A percentile compares a stretch with the other conserved stretches of the same genome.
phyloP scores from a whole-genome alignment of 169 alveolate species.

The Babesia ovis region DNA sequence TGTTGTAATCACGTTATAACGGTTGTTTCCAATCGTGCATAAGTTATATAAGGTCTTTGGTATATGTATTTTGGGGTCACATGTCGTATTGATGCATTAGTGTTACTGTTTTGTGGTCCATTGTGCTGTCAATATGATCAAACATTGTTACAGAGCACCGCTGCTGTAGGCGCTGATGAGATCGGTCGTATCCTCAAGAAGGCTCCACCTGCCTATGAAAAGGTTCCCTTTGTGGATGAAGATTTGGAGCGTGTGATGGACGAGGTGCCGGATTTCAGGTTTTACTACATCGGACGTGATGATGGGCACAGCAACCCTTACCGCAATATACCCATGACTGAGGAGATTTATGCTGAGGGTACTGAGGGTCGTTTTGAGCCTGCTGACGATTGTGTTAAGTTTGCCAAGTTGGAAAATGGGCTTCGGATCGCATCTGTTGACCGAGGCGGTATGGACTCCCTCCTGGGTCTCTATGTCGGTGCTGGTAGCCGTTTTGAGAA shows the following conservation, averaged over 20 bases:
- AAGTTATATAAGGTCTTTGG: too few relatives aligned
- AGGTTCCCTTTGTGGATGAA: conserved; percentile 77
- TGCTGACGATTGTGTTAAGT: conserved; percentile 74
- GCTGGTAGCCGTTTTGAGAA: conserved; percentile 83
- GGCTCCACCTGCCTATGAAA: conserved; percentile 64
- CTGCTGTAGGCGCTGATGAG: conserved; percentile 16
- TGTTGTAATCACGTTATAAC: too few relatives aligned
- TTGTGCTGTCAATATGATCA: too few relatives aligned
- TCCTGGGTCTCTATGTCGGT: conserved; percentile 76
- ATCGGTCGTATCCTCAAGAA: conserved; percentile 47
- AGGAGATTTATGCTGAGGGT: conserved; percentile 66
- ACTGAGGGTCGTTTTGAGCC: conserved; percentile 69
- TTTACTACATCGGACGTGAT: conserved; percentile 74
- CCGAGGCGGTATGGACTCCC: conserved; percentile 56
- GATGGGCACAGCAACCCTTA: conserved; percentile 72
- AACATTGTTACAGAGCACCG: conserved; percentile 27
- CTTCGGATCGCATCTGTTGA: conserved; percentile 78
- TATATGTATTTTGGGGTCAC: too few relatives aligned
- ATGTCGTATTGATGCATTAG: too few relatives aligned
- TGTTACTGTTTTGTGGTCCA: not conserved
- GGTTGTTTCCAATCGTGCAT: too few relatives aligned
- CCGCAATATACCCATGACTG: conserved; percentile 75
- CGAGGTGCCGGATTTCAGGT: conserved; percentile 83
- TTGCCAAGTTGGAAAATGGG: conserved; percentile 85
- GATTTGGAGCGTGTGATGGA: conserved; percentile 72